Percentiles rank a stretch among this genome's conserved stretches.
Conservation (phyloP, 805 yeast genomes). For the Candida railenensis region DNA sequence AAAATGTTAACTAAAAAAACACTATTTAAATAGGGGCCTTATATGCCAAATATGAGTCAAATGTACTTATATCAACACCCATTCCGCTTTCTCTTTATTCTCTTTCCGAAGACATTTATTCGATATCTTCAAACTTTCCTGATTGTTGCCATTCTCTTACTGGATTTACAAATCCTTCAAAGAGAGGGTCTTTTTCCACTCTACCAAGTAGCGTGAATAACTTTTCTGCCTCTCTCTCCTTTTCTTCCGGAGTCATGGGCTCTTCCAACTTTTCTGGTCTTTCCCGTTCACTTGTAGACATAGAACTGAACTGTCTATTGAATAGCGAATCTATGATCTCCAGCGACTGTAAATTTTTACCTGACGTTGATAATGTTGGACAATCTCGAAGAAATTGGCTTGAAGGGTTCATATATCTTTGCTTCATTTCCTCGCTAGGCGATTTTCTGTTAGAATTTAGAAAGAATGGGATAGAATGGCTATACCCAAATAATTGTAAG, state of each 20-base stretch:
- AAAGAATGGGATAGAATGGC: background rate
- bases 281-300: background rate
- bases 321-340: background rate
- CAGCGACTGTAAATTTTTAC: conserved; percentile 3
- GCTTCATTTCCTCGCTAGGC: background rate
- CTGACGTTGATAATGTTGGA: background rate
- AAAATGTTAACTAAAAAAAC: too few species aligned
- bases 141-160: conserved; percentile 34
- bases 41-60: too few species aligned
- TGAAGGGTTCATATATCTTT: background rate
- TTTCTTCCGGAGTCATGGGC: conserved; percentile 40
- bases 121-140: conserved; percentile 26
- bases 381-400: background rate
- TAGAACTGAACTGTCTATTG: background rate
- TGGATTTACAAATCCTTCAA: conserved; percentile 39
- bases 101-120: background rate
- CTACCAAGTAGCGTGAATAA: conserved; percentile 40
- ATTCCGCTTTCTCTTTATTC: too few species aligned
- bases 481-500: background rate
- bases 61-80: too few species aligned
- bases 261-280: background rate
- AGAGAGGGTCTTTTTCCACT: conserved; percentile 34
- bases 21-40: too few species aligned
- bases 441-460: background rate
- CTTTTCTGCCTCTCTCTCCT: conserved; percentile 44